Percentiles rank a stretch among this genome's conserved stretches.
These are phyloP conservation scores for Sorghum bicolor DNA, from an alignment of 176 grass and related monocot species.

Conservation along the genomic window DNA sequence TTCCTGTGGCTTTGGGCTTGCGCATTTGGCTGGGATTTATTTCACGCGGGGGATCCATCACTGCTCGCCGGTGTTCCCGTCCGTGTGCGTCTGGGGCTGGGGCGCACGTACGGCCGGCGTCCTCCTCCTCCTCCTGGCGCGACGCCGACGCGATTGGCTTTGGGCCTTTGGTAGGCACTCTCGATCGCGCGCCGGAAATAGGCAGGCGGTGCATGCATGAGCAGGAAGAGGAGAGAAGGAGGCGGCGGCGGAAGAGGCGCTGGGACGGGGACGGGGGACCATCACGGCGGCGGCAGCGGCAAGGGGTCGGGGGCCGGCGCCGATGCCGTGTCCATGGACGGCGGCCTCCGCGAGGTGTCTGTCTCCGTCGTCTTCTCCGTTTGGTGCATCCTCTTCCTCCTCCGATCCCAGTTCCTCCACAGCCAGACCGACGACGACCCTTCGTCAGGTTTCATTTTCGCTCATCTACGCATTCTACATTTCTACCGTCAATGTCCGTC, in stretches of 20 bases:
- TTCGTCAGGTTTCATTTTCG: constrained; percentile 9
- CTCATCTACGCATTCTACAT: not conserved
- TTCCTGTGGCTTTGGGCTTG: too few relatives aligned
- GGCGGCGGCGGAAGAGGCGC: constrained; percentile 34
- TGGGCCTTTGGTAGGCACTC: too few relatives aligned
- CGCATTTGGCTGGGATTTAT: not conserved
- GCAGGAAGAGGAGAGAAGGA: constrained; percentile 57
- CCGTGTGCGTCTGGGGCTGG: not conserved
- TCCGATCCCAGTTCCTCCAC: constrained; percentile 48
- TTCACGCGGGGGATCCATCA: not conserved
- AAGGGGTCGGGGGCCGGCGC: not conserved
- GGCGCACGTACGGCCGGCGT: not conserved
- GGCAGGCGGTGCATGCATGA: constrained; percentile 42
- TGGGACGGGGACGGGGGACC: constrained; percentile 1
- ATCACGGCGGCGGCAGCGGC: not conserved
- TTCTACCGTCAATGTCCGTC: not conserved
- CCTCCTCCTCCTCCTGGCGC: not conserved
- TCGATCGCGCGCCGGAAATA: not conserved
- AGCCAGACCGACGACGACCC: constrained; percentile 35
- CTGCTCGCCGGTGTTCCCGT: too few relatives aligned
- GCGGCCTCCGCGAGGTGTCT: constrained; percentile 64
- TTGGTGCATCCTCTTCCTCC: constrained; percentile 73
- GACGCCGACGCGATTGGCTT: too few relatives aligned
- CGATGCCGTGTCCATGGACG: constrained; percentile 57
- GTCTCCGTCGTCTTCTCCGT: constrained; percentile 63